phyloP scores from a whole-genome alignment of 257 asterid genomes.

The Rehmannia glutinosa region DNA sequence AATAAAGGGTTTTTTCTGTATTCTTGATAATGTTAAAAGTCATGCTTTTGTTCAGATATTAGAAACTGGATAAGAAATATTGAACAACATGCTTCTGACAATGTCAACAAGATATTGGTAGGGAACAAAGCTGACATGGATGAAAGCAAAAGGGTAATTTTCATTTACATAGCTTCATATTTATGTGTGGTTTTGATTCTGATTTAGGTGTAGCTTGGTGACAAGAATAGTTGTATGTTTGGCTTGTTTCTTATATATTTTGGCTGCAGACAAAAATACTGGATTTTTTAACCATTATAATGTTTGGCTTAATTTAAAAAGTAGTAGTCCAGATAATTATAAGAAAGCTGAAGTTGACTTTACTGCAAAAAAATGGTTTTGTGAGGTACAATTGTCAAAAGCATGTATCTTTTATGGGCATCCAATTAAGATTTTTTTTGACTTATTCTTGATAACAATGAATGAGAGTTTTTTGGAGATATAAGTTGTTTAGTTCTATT shows the following conservation, averaged over 20 bases:
- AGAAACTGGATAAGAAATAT: slow-evolving; percentile 58
- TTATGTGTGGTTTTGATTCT: not conserved
- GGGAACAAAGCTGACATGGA: slow-evolving; percentile 31
- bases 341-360: not conserved
- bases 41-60: slow-evolving; percentile 16
- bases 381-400: not conserved
- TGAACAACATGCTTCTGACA: slow-evolving; percentile 58
- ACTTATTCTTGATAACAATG: not conserved
- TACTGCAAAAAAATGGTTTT: not conserved
- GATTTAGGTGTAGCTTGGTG: not conserved
- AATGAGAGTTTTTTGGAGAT: not conserved
- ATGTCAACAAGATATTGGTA: slow-evolving; percentile 54
- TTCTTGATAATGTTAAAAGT: too few species aligned
- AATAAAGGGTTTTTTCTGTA: too few species aligned
- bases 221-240: not conserved
- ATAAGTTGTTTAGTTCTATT: too few species aligned
- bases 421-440: too few species aligned
- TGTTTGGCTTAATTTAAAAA: not conserved
- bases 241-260: not conserved
- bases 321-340: not conserved
- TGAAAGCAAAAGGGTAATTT: slow-evolving; percentile 44
- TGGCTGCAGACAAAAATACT: not conserved
- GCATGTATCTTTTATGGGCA: not conserved
- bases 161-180: not conserved
- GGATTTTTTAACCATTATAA: not conserved